Evolutionary conservation across 177 flowering plant genomes (phyloP), one percentile per base, ranked within the genome.

Genomic region (Telopea speciosissima): DNA sequence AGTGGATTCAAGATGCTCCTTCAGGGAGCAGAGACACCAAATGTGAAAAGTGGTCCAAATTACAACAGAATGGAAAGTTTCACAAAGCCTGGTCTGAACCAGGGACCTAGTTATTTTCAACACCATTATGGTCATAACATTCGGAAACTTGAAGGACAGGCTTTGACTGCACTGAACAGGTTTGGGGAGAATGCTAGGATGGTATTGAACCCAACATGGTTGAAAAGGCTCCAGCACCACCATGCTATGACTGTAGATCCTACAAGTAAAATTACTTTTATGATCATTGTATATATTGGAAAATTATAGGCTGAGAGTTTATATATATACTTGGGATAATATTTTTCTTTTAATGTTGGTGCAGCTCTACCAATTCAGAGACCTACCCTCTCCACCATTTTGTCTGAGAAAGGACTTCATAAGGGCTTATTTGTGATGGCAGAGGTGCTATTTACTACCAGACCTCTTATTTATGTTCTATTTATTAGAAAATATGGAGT

Each of bases 1-100:
- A 82, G 91, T 79, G 98, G 98, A 24, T 96, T 89, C 73, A 90
- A 90, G 83, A 90, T 93, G 95, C 90, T 93, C 62, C 74, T 96
- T 74, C 92, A 86, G 69, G 98, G 98, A 65, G 98, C 97, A 58
- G 93, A 88, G 77, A 79, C 78, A 62, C 72, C 76, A 28, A 91
- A 91, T 72, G 75, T 75, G 19, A 87, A 81, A 52, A 75, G 66
- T 8, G 64, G 59, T 67, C 24, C 74, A 3, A 70, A 78, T 56
- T 85, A 75, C 14, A 67, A 69, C 52, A 68, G 68, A 69, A 56
- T 21, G 60, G 84, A 81, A 33, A 72, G 71, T 59, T 65, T 65
- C 12, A 21, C 69, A 16, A 81, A 68, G 56, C 79, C 81, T 59
- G 81, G 74, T 62, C 79, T 49, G 25, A 71, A 78, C 69, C 69